A percentile compares a stretch with the other conserved stretches of the same genome.
These are phyloP conservation scores for Suhomyces pyralidae DNA, from an alignment of 805 yeast genomes.

Conservation along the genomic window DNA sequence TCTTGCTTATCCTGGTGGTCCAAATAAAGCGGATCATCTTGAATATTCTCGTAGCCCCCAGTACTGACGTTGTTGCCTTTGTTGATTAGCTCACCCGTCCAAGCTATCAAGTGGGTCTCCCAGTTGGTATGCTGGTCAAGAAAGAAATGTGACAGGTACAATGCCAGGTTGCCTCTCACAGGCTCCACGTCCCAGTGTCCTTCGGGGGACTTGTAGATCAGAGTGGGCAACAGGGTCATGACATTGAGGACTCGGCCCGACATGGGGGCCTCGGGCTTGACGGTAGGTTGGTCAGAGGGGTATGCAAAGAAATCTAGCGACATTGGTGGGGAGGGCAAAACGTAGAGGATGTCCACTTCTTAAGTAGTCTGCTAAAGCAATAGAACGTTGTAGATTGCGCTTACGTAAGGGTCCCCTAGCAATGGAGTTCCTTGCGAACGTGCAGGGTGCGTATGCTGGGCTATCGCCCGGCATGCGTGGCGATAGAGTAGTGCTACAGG, in stretches of 20 bases:
- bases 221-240: slow-evolving; percentile 66
- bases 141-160: slow-evolving; percentile 70
- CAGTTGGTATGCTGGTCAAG: slow-evolving; percentile 66
- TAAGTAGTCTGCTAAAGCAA: neutral
- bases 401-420: neutral
- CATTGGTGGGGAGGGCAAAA: neutral
- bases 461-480: too few species aligned
- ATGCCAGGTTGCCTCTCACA: slow-evolving; percentile 79
- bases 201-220: slow-evolving; percentile 44
- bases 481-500: too few species aligned
- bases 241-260: slow-evolving; percentile 68
- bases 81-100: slow-evolving; percentile 86
- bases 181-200: slow-evolving; percentile 56
- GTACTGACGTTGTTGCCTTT: slow-evolving; percentile 12
- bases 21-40: slow-evolving; percentile 58
- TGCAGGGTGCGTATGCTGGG: neutral
- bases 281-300: slow-evolving; percentile 15
- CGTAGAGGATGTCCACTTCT: neutral
- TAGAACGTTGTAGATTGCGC: neutral
- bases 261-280: slow-evolving; percentile 36
- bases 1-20: slow-evolving; percentile 52
- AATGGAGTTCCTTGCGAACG: neutral
- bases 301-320: slow-evolving; percentile 19
- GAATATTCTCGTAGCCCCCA: slow-evolving; percentile 26
- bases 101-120: slow-evolving; percentile 86